Evolutionary conservation across 352 stramenopile genomes (phyloP).

Genomic region (Phytopythium boreale): DNA sequence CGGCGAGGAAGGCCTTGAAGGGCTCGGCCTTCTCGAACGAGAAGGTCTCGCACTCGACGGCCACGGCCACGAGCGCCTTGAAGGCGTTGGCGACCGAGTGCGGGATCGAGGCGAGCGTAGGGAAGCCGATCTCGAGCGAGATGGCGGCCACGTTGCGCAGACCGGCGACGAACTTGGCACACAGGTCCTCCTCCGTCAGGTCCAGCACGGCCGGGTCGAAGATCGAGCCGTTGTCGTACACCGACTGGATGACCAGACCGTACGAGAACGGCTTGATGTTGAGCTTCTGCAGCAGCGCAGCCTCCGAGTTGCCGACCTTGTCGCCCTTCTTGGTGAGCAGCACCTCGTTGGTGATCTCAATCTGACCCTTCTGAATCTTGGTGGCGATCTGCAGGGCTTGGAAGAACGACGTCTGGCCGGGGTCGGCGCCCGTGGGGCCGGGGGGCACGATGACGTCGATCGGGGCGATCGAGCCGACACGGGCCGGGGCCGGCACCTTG

Average conservation of each 20-base stretch:
- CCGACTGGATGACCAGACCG: slow-evolving; percentile 94
- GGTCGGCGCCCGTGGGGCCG: slow-evolving; percentile 98
- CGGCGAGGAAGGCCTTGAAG: slow-evolving; percentile 95
- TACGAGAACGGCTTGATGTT: slow-evolving; percentile 99
- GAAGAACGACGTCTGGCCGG: slow-evolving; percentile 99
- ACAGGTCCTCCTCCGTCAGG: slow-evolving; percentile 97
- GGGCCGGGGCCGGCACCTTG: slow-evolving; percentile 94
- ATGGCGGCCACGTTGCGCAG: slow-evolving; percentile 94
- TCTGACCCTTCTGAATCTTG: slow-evolving; percentile 99
- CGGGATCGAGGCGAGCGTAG: slow-evolving; percentile 96
- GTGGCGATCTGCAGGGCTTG: slow-evolving; percentile 98
- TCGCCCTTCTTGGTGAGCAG: slow-evolving; percentile 94
- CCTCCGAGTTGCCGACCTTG: slow-evolving; percentile 98
- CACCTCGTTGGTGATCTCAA: slow-evolving; percentile 99
- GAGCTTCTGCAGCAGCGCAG: slow-evolving; percentile 98
- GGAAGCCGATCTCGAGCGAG: slow-evolving; percentile 94
- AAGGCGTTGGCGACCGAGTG: slow-evolving; percentile 99
- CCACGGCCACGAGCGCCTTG: slow-evolving; percentile 96
- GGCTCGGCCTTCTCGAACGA: slow-evolving; percentile 97
- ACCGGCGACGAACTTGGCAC: slow-evolving; percentile 94
- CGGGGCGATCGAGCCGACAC: slow-evolving; percentile 95
- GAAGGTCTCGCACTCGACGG: slow-evolving; percentile 94
- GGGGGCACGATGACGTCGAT: slow-evolving; percentile 96
- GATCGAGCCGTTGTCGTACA: slow-evolving; percentile 99
- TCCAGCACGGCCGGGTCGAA: slow-evolving; percentile 99